Conservation (phyloP, 2,329 filamentous ascomycete genomes). For the Aspergillus versicolor region DNA sequence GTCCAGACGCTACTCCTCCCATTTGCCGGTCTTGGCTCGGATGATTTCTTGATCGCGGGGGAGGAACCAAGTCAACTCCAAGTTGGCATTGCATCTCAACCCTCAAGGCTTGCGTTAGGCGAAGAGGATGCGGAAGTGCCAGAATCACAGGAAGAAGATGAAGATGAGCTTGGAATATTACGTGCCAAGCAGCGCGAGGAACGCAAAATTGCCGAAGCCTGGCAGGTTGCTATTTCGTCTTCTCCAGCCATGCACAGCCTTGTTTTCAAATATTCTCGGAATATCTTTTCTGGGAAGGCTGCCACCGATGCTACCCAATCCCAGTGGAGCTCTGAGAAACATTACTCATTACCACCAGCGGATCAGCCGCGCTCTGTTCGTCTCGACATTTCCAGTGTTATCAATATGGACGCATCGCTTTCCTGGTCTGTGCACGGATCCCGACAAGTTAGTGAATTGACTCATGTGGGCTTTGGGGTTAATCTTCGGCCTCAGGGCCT, state of each 20-base stretch:
- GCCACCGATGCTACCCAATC: slow-evolving; percentile 33
- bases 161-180: slow-evolving; percentile 14
- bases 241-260: slow-evolving; percentile 30
- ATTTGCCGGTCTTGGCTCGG: slow-evolving; percentile 24
- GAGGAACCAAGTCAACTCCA: slow-evolving; percentile 32
- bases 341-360: slow-evolving; percentile 32
- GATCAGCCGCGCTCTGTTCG: slow-evolving; percentile 33
- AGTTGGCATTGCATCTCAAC: slow-evolving; percentile 32
- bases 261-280: slow-evolving; percentile 36
- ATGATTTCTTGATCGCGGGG: slow-evolving; percentile 18
- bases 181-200: slow-evolving; percentile 21
- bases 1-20: slow-evolving; percentile 25
- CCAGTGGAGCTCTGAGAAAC: slow-evolving; percentile 43
- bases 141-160: slow-evolving; percentile 17
- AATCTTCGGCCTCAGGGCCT: slow-evolving; percentile 38
- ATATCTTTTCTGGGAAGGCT: slow-evolving; percentile 37
- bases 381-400: slow-evolving; percentile 31
- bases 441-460: slow-evolving; percentile 38
- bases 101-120: slow-evolving; percentile 14
- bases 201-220: slow-evolving; percentile 31
- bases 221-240: slow-evolving; percentile 31
- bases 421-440: slow-evolving; percentile 37
- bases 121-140: slow-evolving; percentile 26
- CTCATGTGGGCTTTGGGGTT: slow-evolving; percentile 40
- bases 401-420: slow-evolving; percentile 29